These are phyloP conservation scores for Glebionis coronaria DNA, from an alignment of 129 eudicot species.

Conservation along the genomic window DNA sequence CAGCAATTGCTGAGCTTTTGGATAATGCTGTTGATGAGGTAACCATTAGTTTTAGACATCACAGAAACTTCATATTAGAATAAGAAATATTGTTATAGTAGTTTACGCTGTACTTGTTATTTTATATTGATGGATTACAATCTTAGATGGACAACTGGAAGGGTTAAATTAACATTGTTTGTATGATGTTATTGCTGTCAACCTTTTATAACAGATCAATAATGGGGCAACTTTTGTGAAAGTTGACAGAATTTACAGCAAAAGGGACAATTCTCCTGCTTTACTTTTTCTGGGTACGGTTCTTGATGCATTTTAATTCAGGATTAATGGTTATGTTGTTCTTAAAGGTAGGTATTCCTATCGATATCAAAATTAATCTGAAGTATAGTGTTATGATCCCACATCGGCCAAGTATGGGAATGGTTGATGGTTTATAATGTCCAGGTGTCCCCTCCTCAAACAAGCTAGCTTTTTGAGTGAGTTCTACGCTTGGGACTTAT, in stretches of 20 bases:
- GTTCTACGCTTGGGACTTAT: too few species aligned
- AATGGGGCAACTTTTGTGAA: constrained; percentile 92
- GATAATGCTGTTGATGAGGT: constrained; percentile 98
- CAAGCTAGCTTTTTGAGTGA: too few species aligned
- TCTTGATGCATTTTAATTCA: constrained; percentile 11
- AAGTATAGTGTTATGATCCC: too few species aligned
- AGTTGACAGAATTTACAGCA: constrained; percentile 73
- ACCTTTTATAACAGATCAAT: constrained; percentile 45
- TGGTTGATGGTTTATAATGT: too few species aligned
- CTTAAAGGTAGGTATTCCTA: not conserved
- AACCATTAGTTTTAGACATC: constrained; percentile 17
- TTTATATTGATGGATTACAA: not conserved
- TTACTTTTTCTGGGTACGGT: constrained; percentile 69
- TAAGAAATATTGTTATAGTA: not conserved
- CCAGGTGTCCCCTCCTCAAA: too few species aligned
- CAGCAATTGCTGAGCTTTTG: constrained; percentile 94
- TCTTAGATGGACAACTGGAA: not conserved
- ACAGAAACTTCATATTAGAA: not conserved
- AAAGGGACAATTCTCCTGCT: constrained; percentile 86
- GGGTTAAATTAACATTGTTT: constrained; percentile 6
- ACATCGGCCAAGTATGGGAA: too few species aligned
- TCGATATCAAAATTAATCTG: not conserved
- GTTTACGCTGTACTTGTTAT: constrained; percentile 2
- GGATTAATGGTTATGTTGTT: not conserved
- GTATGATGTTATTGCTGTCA: constrained; percentile 18